Evolutionary conservation across 1,284 basidiomycete genomes (phyloP), one percentile per base, ranked within the genome.

Genomic region (Trichosporon coremiiforme): DNA sequence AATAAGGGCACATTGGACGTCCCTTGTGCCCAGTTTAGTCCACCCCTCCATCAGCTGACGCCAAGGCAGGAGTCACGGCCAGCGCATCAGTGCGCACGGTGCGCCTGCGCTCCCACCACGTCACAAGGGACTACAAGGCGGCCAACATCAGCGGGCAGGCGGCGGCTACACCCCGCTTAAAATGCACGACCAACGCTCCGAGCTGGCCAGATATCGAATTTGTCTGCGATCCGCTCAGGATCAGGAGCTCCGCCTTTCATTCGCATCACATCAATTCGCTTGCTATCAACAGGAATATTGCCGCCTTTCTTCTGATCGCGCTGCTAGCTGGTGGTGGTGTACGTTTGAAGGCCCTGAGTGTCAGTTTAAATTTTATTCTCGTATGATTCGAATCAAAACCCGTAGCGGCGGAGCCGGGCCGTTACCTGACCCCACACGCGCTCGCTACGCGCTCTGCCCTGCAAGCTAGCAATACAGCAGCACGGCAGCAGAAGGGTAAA

Each of bases 41-140:
- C 47, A 53, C 47, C 47, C 47, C 20, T 31, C 29, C 57, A 33
- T 60, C 57, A 60, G 57, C 57, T 60, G 57, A 60, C 57, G 57
- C 57, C 57, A 60, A 60, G 57, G 12, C 57, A 12, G 29, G 57
- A 31, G 57, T n/a, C 25, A 33, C 31, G 31, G 57, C 13, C 57
- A 35, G 29, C 17, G 9, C 29, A 33, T 31, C 57, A 33, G 57
- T 9, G 31, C 29, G 55, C 29, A 17, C 17, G 29, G 57, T 35
- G 7, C 47, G 7, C 47, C 35, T 29, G 17, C n/a, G n/a, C 2
- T 15, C 20, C 20, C 47, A 22, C 20, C 2, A 53, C 8, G 47
- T 53, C 47, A 53, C 47, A 53, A 22, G 47, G 45, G 47, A 20
- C n/a, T 20, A 53, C 47, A 22, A 53, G 47, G 47, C 47, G 47